Base-by-base conservation (phyloP, 129 eudicot genomes). In the Saussurea involucrata region DNA sequence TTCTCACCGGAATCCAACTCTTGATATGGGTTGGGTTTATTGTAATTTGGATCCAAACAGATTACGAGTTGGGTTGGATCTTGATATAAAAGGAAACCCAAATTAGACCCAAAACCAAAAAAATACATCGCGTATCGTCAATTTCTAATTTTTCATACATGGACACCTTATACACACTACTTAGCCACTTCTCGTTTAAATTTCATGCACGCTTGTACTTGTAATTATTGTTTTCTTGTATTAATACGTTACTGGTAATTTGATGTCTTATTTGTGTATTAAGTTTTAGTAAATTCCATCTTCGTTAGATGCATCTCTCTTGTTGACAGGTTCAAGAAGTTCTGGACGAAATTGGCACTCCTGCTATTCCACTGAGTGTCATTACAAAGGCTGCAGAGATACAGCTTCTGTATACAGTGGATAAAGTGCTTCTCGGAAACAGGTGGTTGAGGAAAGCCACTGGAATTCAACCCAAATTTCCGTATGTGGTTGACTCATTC, bases 401-500 rank as follows among this genome's bases (percentile, higher is more conserved):
- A 70, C 88, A 91, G 82, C 88, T 91, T 75, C 76, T 84, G 18
- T 83, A 94, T 78, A 77, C 92, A 24, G 94, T 91, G 8, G 98
- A 94, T 87, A 91, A 80, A 78, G 88, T 91, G 27, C 87, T 94
- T 33, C 92, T 94, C 53, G 98, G 98, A 57, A 94, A 94, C 76
- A 84, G 92, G 82, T 94, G 98, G 98, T 64, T 91, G 83, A 86
- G 98, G 31, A 94, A 91, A 80, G 98, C 90, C 70, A 88, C 92
- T 49, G 98, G 98, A 74, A 91, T 94, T 80, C 98, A 94, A 78
- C 98, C 97, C 20, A 94, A 91, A 78, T 87, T 87, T 73, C 97
- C 96, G 0, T 94, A 94, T 61, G 75, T 91, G 81, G 96, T 94
- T n/a, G 98, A 94, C 81, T 89, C 98, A 22, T 94, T 94, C 73